A percentile compares a stretch with the other conserved stretches of the same genome.
phyloP scores from a whole-genome alignment of 2,329 filamentous ascomycete genomes.

The Colletotrichum melonis region DNA sequence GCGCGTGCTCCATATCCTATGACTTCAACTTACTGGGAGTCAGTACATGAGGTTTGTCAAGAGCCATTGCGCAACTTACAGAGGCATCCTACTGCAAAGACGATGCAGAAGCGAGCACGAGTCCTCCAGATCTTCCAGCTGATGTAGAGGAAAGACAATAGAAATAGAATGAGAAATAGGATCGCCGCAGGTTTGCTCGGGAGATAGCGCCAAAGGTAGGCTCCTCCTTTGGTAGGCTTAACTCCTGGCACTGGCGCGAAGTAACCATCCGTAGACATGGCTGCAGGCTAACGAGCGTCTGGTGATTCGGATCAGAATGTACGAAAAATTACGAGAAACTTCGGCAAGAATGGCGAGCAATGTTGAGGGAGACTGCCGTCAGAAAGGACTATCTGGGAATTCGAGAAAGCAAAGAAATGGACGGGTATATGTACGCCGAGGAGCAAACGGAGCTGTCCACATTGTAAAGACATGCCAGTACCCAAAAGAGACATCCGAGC shows the following conservation, averaged over 20 bases:
- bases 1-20: conserved; percentile 47
- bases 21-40: conserved; percentile 48
- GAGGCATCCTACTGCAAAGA: conserved; percentile 52
- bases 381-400: not conserved
- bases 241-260: conserved; percentile 9
- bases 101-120: conserved; percentile 57
- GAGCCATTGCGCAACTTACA: conserved; percentile 44
- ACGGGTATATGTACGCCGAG: not conserved
- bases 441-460: not conserved
- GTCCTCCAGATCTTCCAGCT: conserved; percentile 50
- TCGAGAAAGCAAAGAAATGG: too few species aligned
- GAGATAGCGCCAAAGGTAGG: conserved; percentile 46
- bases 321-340: too few species aligned
- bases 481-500: not conserved
- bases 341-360: too few species aligned
- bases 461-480: not conserved
- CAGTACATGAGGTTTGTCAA: conserved; percentile 5
- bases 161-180: conserved; percentile 55
- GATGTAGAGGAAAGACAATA: conserved; percentile 48
- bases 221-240: conserved; percentile 38
- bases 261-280: not conserved
- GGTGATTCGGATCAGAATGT: not conserved
- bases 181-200: conserved; percentile 55
- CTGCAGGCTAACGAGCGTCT: not conserved
- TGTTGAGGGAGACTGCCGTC: not conserved